A percentile compares a stretch with the other conserved stretches of the same genome.
phyloP scores from a whole-genome alignment of 768 basidiomycete genomes.

The Lentinula guzmanii region DNA sequence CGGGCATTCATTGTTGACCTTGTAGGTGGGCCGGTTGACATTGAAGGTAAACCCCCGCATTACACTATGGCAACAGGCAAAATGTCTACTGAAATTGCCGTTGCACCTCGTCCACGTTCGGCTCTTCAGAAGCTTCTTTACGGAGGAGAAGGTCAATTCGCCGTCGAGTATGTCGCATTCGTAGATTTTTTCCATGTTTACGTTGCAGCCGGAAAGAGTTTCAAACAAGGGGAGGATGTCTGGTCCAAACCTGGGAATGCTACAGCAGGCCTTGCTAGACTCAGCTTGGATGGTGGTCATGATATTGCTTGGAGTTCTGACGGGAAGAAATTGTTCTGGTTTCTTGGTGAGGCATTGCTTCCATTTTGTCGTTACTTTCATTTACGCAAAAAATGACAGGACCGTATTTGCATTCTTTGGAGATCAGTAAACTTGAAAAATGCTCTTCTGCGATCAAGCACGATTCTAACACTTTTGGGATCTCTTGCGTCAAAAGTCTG shows the following conservation, averaged over 20 bases:
- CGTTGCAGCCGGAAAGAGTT: slow-evolving; percentile 34
- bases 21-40: slow-evolving; percentile 33
- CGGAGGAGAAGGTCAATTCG: slow-evolving; percentile 11
- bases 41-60: slow-evolving; percentile 39
- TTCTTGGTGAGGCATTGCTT: slow-evolving; percentile 43
- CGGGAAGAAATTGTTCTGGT: slow-evolving; percentile 66
- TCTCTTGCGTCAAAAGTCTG: slow-evolving; percentile 51
- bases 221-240: slow-evolving; percentile 37
- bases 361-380: neutral
- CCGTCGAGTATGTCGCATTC: slow-evolving; percentile 46
- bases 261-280: slow-evolving; percentile 49
- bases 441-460: slow-evolving; percentile 43
- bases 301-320: slow-evolving; percentile 59
- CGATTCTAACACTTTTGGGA: slow-evolving; percentile 53
- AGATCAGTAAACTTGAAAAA: slow-evolving; percentile 42
- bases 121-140: neutral
- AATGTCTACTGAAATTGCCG: slow-evolving; percentile 52
- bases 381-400: slow-evolving; percentile 28
- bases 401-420: slow-evolving; percentile 57
- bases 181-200: slow-evolving; percentile 69
- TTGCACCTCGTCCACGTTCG: slow-evolving; percentile 24
- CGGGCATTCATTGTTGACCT: slow-evolving; percentile 49
- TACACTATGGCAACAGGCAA: slow-evolving; percentile 45
- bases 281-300: slow-evolving; percentile 73
- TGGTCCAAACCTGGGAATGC: slow-evolving; percentile 72